Evolutionary conservation across 1,284 basidiomycete species (phyloP).

Genomic region (Ustilago vetiveriae): DNA sequence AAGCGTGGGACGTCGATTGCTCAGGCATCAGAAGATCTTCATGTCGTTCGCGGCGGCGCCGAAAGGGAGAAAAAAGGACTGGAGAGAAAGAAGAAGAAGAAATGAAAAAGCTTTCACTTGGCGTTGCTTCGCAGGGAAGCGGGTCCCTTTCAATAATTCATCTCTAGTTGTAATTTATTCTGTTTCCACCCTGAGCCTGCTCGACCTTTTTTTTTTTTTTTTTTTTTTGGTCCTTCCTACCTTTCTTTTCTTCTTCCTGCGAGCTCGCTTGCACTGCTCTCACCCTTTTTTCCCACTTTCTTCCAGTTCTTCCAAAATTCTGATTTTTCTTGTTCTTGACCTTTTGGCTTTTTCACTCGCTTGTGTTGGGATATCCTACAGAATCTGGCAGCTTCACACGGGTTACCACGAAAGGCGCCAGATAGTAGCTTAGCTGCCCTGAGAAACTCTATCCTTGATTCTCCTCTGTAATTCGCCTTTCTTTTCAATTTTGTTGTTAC

Average conservation of each 20-base stretch:
- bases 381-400: too few relatives aligned
- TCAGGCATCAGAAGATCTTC: slow-evolving; percentile 3
- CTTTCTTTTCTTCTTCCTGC: background rate
- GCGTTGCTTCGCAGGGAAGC: slow-evolving; percentile 5
- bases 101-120: slow-evolving; percentile 7
- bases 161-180: too few relatives aligned
- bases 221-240: slow-evolving; percentile 3
- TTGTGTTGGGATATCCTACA: too few relatives aligned
- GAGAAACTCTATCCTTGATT: too few relatives aligned
- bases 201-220: slow-evolving; percentile 9
- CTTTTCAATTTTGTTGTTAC: too few relatives aligned
- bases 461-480: too few relatives aligned
- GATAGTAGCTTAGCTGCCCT: too few relatives aligned
- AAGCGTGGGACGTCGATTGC: background rate
- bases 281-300: slow-evolving; percentile 3
- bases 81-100: background rate
- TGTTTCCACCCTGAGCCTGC: background rate
- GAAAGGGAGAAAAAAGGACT: background rate
- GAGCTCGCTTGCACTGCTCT: too few relatives aligned
- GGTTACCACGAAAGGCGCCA: too few relatives aligned
- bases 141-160: slow-evolving; percentile 16
- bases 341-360: too few relatives aligned
- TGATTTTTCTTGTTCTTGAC: too few relatives aligned
- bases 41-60: background rate
- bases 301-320: slow-evolving; percentile 1